Evolutionary conservation across 192 early-diverging fungal species (phyloP).

Genomic region (Chytriomyces confervae): DNA sequence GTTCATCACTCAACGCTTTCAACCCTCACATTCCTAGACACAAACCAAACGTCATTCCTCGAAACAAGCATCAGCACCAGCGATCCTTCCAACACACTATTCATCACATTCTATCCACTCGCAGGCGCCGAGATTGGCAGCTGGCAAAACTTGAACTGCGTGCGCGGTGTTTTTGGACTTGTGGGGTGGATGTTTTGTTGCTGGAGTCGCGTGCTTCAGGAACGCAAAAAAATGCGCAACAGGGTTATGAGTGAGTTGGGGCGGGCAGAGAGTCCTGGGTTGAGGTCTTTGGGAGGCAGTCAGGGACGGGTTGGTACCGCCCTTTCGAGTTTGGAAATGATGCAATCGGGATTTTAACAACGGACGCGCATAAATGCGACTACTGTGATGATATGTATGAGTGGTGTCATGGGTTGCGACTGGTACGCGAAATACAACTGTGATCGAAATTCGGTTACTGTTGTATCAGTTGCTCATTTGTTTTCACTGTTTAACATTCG

Average conservation of each 20-base stretch:
- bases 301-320: neutral
- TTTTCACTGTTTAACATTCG: too few species aligned
- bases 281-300: slow-evolving; percentile 8
- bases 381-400: too few species aligned
- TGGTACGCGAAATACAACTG: too few species aligned
- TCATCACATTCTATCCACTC: slow-evolving; percentile 9
- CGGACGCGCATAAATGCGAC: too few species aligned
- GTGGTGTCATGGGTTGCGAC: too few species aligned
- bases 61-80: too few species aligned
- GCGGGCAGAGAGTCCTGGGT: slow-evolving; percentile 8
- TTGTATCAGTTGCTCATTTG: too few species aligned
- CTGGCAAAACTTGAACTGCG: slow-evolving; percentile 33
- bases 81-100: neutral
- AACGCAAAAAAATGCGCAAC: neutral
- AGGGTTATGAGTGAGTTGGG: neutral
- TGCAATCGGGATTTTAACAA: too few species aligned
- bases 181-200: slow-evolving; percentile 34
- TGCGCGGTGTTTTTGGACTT: slow-evolving; percentile 13
- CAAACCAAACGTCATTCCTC: neutral
- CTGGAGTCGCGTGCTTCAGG: slow-evolving; percentile 10
- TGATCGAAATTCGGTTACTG: too few species aligned
- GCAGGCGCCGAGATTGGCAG: slow-evolving; percentile 19
- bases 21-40: neutral
- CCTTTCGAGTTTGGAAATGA: neutral
- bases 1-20: slow-evolving; percentile 4